Evolutionary conservation across 345 rosid genomes (phyloP).

Genomic region (Hirschfeldia incana): DNA sequence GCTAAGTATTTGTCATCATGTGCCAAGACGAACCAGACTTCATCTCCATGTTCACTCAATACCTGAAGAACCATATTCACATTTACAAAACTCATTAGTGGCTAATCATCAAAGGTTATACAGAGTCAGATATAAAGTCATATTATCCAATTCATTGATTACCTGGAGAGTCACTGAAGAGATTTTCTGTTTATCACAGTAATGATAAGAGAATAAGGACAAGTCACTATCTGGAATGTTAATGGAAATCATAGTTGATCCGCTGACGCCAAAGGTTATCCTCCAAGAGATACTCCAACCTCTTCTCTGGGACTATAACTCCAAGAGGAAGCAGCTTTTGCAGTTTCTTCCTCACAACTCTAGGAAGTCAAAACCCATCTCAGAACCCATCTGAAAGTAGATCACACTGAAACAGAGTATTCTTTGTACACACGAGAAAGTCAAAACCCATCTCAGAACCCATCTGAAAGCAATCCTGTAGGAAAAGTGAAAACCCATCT

Average conservation of each 20-base stretch:
- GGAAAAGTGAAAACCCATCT: too few relatives aligned
- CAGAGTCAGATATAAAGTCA: neutral
- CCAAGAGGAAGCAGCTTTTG: constrained; percentile 8
- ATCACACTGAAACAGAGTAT: too few relatives aligned
- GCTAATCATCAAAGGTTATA: neutral
- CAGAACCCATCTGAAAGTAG: too few relatives aligned
- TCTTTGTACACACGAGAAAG: too few relatives aligned
- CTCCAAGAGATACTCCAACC: constrained; percentile 63
- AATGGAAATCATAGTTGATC: constrained; percentile 40
- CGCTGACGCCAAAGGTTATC: constrained; percentile 32
- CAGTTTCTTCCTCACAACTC: neutral
- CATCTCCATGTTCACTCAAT: constrained; percentile 51
- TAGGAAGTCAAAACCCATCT: too few relatives aligned
- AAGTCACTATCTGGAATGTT: constrained; percentile 48
- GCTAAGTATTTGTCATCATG: constrained; percentile 61
- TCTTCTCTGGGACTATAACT: constrained; percentile 44
- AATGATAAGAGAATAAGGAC: constrained; percentile 49
- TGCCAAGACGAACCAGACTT: constrained; percentile 56
- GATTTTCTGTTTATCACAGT: constrained; percentile 45
- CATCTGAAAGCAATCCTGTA: too few relatives aligned
- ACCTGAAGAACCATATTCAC: constrained; percentile 42
- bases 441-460: too few relatives aligned
- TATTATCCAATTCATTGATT: neutral
- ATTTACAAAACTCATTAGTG: neutral
- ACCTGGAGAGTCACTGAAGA: constrained; percentile 63